Evolutionary conservation across 306 rosid species (phyloP), one percentile per base, ranked within the genome.

Genomic region (Oxytropis ochrocephala): DNA sequence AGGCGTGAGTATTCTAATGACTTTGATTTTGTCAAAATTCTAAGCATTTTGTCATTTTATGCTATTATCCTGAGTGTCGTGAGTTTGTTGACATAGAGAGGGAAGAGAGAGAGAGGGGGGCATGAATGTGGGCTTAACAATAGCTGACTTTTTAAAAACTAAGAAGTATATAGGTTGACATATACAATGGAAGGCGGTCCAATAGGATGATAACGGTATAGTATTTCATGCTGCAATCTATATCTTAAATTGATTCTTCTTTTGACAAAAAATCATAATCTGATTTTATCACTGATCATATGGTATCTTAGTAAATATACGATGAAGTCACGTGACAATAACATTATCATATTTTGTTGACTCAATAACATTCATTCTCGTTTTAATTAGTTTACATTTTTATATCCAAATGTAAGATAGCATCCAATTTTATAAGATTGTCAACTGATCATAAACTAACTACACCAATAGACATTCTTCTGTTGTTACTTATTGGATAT

Each of bases 241-340:
- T 66, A 66, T 66, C 63, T 56, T 53, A 53, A 54, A 27, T 58
- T 64, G 51, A 24, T 24, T 24, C 29, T 24, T 24, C 3, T 24
- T 24, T 24, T 24, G 29, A 24, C 29, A 24, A 4, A 24, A 24
- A 24, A 66, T 66, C 63, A 48, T 53, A 53, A 54, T 54, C 49
- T 64, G 51, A 54, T 51, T 8, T 64, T 52, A 66, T 65, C 81
- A 64, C 41, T 66, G 10, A 10, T 39, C 11, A 64, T 41, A 51
- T 50, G 24, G 64, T 64, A 81, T 77, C 71, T 69, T 43, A 17
- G 8, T 11, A 33, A 74, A 64, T 66, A 78, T 70, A 46, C 6
- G 78, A 52, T 78, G 81, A 82, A 59, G 81, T 82, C 83, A 78
- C 50, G 70, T 82, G 86, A 70, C 75, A 78, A 39, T 64, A 27